Base-by-base conservation (phyloP, 2,329 filamentous ascomycete species). In the Cytospora chrysosperma region DNA sequence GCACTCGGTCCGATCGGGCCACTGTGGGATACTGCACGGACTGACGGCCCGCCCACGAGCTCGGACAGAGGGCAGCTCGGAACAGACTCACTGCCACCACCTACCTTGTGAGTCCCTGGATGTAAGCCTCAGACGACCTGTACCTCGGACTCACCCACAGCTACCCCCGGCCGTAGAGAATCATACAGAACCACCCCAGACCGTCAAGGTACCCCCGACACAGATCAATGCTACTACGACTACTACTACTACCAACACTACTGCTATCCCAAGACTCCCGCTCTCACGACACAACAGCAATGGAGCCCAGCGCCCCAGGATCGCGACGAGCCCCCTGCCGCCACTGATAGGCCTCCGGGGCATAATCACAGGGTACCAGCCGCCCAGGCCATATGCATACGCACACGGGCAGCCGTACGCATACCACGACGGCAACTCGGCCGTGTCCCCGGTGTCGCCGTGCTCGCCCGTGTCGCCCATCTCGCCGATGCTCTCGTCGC, bases 31-130 rank as follows among this genome's bases (percentile, higher is more conserved):
- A 7, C 7, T 55, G 12, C n/a, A 37, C 15, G 57, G 57, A 10
- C 61, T 65, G 30, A 61, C 61, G 9, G 56, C 57, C 40, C 51
- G 63, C 21, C 63, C 63, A 26, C 50, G 60, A 19, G 30, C 51
- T 28, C 59, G 52, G 19, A n/a, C 53, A n/a, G 51, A 55, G 34
- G 24, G n/a, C 28, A 30, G n/a, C 28, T 17, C 15, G 9, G 24
- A 21, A 17, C 21, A 24, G 12, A 12, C 6, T 50, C 59, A 55
- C 34, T n/a, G 28, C 10, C 37, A 28, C 40, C 17, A 28, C 40
- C 17, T 55, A 24, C 47, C 58, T 21, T 55, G 49, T 40, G 54
- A 49, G 17, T 43, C 34, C 37, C 49, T 19, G 51, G 59, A 61
- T 50, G 21, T 55, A 53, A 40, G 59, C 21, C n/a, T 34, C 21